phyloP scores from a whole-genome alignment of 257 asterid species.

The Primulina huaijiensis region DNA sequence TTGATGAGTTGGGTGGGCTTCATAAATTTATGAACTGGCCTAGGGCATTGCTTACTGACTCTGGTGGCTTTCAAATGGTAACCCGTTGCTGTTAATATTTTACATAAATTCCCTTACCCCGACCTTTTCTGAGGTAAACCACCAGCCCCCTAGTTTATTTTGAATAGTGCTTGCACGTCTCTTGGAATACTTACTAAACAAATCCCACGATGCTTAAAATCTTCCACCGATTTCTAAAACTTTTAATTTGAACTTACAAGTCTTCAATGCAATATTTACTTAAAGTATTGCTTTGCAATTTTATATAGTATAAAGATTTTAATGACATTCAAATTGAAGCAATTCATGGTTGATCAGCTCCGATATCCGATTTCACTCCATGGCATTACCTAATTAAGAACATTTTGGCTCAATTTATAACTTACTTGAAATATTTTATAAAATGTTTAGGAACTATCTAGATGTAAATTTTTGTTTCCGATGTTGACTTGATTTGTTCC shows the following conservation, averaged over 20 bases:
- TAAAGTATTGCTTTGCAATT: not conserved
- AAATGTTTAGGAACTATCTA: not conserved
- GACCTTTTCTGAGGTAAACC: not conserved
- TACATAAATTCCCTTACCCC: not conserved
- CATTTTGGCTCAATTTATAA: not conserved
- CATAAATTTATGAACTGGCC: constrained; percentile 98
- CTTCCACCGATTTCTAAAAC: not conserved
- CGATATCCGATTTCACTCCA: not conserved
- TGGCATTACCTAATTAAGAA: not conserved
- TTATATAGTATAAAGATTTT: not conserved
- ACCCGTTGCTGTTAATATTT: constrained; percentile 4
- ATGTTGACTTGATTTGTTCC: not conserved
- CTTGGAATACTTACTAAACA: not conserved
- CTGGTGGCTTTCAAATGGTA: constrained; percentile 99
- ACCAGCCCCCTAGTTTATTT: not conserved
- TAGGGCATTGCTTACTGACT: constrained; percentile 92
- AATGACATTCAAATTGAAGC: constrained; percentile 1
- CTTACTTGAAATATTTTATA: not conserved
- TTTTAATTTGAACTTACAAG: not conserved
- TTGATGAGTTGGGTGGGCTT: constrained; percentile 92
- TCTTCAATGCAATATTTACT: not conserved
- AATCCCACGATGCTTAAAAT: not conserved
- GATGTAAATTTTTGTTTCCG: not conserved
- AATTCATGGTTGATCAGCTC: not conserved
- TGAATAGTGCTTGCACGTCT: constrained; percentile 21